Evolutionary conservation across 345 rosid species (phyloP).

Genomic region (Eucalyptus grandis): DNA sequence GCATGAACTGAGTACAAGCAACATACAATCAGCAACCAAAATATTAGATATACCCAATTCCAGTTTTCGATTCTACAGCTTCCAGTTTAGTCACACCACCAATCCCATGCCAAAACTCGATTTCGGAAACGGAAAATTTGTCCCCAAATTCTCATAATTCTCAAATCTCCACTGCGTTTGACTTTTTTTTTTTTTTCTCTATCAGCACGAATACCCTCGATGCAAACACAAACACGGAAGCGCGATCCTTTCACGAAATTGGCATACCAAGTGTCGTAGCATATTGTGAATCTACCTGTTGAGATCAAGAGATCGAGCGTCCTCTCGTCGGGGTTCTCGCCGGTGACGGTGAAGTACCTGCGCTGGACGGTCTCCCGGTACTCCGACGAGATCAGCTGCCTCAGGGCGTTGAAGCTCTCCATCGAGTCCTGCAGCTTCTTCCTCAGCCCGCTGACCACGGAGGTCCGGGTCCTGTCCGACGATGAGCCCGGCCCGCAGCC

Average conservation of each 20-base stretch:
- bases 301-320: conserved; percentile 62
- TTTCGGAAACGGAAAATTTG: background rate
- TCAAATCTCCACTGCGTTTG: background rate
- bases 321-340: conserved; percentile 59
- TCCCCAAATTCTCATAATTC: background rate
- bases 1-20: background rate
- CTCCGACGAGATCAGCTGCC: conserved; percentile 42
- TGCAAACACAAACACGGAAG: background rate
- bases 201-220: background rate
- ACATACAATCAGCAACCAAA: background rate
- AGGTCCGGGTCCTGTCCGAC: conserved; percentile 69
- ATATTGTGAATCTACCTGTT: conserved; percentile 21
- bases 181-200: background rate
- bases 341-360: conserved; percentile 71
- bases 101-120: background rate
- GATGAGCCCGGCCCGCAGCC: conserved; percentile 91
- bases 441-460: conserved; percentile 70
- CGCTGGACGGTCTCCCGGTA: conserved; percentile 76
- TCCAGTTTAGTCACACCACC: background rate
- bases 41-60: background rate
- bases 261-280: background rate
- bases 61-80: background rate
- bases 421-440: conserved; percentile 65
- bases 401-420: conserved; percentile 61
- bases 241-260: background rate